Evolutionary conservation across 1,139 yeast genomes (phyloP), one percentile per base, ranked within the genome.

Genomic region (Lodderomyces margitis): DNA sequence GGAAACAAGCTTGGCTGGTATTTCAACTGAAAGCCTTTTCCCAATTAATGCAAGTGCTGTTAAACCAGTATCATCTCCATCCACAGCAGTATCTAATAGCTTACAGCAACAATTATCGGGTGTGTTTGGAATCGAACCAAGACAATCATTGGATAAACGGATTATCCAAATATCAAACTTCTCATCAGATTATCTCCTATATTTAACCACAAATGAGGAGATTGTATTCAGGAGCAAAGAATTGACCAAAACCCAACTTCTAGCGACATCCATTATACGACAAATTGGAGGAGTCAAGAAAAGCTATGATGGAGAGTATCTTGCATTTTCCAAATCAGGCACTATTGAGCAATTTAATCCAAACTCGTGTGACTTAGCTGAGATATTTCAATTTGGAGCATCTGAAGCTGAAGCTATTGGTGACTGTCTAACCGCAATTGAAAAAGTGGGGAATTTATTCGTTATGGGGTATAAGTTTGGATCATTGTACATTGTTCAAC

Each of bases 401-500:
- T 60, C 64, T 0, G 44, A 55, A 4, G 57, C 53, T 35, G 74
- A 57, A 19, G 48, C 56, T 33, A 57, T 69, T 12, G 38, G 52
- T 3, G 67, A 67, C 42, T 43, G 56, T 2, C 40, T 66, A 27
- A 55, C 64, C 1, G 58, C 70, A 7, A 46, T 65, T 7, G 70
- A 64, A 24, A 41, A 50, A 9, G 34, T 39, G 34, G 40, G 56
- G 7, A 46, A 51, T 1, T 55, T 59, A 5, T 39, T 73, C 1
- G 52, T 67, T 5, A 40, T 66, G 19, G 83, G 82, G 2, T 83
- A 78, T 52, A 71, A 70, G 40, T 66, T 58, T 46, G 83, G 83
- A 0, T 61, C 58, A 35, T 43, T 78, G 4, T 56, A 56, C 23
- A 48, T 68, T n/a, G 11, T 50, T 10, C 43, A 51, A 17, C 21